Base-by-base conservation (phyloP, 306 rosid species). In the Senna tora region DNA sequence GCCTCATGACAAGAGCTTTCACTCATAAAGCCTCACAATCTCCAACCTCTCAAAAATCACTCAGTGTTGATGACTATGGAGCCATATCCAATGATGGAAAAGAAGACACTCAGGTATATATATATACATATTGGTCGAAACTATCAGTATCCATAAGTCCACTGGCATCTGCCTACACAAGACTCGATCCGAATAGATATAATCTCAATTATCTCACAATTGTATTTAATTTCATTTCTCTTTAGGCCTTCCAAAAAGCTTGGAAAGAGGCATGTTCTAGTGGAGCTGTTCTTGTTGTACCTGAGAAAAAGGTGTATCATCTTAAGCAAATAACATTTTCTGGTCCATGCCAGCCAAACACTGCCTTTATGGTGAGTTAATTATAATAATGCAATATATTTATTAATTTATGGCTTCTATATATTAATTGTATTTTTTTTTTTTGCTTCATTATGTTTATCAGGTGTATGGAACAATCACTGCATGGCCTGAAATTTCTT, bases 241-340 rank as follows among this genome's bases (percentile, higher is more conserved):
- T 52, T 30, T 46, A 92, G 98, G 92, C 92, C 63, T 90, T 92
- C 81, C 55, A 21, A 66, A 80, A 82, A 67, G 96, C 91, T 55
- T 92, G 98, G 98, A 77, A 67, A 32, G 75, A 69, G 81, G 95
- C 96, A 28, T 92, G 98, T 66, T 86, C 96, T 38, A 65, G 53
- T 38, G 73, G 70, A 1, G 81, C 53, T 38, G 38, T 33, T 49
- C 78, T 91, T 71, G 71, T 88, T 73, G 92, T 92, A 9, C 93
- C 98, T 21, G 57, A 55, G 52, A 71, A 77, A 22, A 80, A 71
- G 51, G 72, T 33, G 36, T 92, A 88, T 74, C 57, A 45, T 76
- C 83, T 92, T 51, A 90, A 87, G 75, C 89, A 95, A 65, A 81
- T 84, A 20, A 85, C 71, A 4, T 92, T 92, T 58, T 86, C 96